Base-by-base conservation (phyloP, 257 asterid species). In the Cordia subcordata region DNA sequence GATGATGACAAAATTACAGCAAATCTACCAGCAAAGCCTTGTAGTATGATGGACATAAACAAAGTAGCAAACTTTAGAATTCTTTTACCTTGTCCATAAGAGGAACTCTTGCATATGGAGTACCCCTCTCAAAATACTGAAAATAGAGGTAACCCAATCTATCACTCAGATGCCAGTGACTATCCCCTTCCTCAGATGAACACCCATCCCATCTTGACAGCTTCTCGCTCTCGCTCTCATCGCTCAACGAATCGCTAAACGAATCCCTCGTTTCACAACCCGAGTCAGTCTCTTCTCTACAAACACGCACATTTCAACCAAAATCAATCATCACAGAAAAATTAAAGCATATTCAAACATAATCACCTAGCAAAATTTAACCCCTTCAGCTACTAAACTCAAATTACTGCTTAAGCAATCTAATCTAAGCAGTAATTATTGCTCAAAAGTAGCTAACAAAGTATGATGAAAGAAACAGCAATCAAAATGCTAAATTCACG, bases 51-150 rank as follows among this genome's bases (percentile, higher is more conserved):
- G 3, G 18, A 47, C 21, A n/a, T n/a, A n/a, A n/a, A n/a, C 13
- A 45, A 45, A 45, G 50, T 11, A 12, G 13, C 50, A 13, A 45
- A 12, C n/a, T 8, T 45, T 11, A 12, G n/a, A 4, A 11, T 12
- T 45, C 10, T 9, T 39, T 3, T 61, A 80, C 85, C 85, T 80
- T 80, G 70, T 80, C 85, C 85, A 67, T 55, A 20, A 80, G 75
- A 73, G 85, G 85, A 67, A 77, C 85, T 56, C 85, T 76, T 61
- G 72, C 80, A 59, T 80, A 80, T 15, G 85, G 85, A 32, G 82
- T 65, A 17, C 82, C 77, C 68, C 71, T 74, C 66, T 80, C 85
- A 49, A 76, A 76, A 38, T 73, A 76, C 68, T 80, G 76, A 56
- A 70, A 70, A 56, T 76, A 80, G 47, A 71, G 78, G 58, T 55